Evolutionary conservation across 2,329 filamentous ascomycete species (phyloP), one percentile per base, ranked within the genome.

Genomic region (Aureobasidium sp.): DNA sequence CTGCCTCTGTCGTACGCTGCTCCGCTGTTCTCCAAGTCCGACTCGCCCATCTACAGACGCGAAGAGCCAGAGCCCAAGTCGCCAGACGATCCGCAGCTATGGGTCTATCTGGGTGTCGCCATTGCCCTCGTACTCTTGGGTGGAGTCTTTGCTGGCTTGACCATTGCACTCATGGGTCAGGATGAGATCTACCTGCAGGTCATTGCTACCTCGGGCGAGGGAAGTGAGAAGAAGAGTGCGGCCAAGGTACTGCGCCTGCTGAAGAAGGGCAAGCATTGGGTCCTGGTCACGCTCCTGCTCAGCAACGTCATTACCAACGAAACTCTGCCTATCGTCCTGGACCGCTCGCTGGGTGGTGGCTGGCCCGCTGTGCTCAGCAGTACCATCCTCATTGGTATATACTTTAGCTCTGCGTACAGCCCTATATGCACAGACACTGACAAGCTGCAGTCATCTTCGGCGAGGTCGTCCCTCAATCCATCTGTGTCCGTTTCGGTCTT

Each of bases 251-350:
- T 94, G 68, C 82, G 85, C 47, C 79, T 99, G 32, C 78, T 99
- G 62, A 86, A 90, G 66, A 88, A 84, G 69, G 94, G 94, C 69
- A 99, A 99, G 75, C 94, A 99, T 76, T 99, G 94, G 94, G 93
- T 99, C 24, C 80, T 99, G 63, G 94, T 99, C 60, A 97, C 94
- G 2, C 79, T 99, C 29, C 83, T 99, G 8, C 80, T 99, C 62
- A 92, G 92, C 74, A 99, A 99, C 74, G 94, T 99, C 71, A 95
- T 99, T 70, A 96, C 95, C 67, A 97, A 99, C 75, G 94, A 97
- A 77, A 95, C 93, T 2, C 81, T 97, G 15, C 94, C 94, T 32
- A 96, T 99, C 65, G 90, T 99, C 12, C 83, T 99, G 57, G 94
- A 99, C 76, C 83, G 94, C 62, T 96, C 92, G 62, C 84, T 99